Evolutionary conservation across 148 eudicot species (phyloP).

Genomic region (Nyssa sinensis): DNA sequence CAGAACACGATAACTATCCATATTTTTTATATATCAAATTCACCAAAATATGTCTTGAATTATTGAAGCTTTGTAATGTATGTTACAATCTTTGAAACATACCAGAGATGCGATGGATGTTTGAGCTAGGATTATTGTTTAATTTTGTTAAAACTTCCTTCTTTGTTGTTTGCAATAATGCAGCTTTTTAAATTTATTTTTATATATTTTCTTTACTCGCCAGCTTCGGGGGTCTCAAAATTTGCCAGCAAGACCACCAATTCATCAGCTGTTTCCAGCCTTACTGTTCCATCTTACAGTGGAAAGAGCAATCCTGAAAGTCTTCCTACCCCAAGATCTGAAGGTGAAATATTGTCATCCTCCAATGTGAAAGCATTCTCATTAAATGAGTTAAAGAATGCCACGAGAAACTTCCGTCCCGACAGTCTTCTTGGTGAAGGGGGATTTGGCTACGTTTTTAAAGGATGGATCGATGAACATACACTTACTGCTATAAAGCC

Average conservation of each 20-base stretch:
- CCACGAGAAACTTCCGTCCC: slow-evolving; percentile 37
- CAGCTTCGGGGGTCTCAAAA: slow-evolving; percentile 50
- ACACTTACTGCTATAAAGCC: slow-evolving; percentile 32
- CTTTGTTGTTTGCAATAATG: not conserved
- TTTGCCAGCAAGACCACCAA: slow-evolving; percentile 37
- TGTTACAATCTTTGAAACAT: not conserved
- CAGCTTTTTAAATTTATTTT: not conserved
- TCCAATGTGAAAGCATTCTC: slow-evolving; percentile 26
- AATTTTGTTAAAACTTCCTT: not conserved
- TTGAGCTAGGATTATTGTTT: not conserved
- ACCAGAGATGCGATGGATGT: not conserved
- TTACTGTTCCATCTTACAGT: slow-evolving; percentile 33
- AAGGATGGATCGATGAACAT: slow-evolving; percentile 40
- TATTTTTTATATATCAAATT: no score
- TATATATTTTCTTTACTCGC: slow-evolving; percentile 2
- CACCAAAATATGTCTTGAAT: not conserved
- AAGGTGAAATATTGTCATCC: slow-evolving; percentile 34
- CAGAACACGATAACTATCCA: no score
- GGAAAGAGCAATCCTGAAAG: slow-evolving; percentile 44
- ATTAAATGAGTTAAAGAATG: slow-evolving; percentile 30
- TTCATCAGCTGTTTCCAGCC: slow-evolving; percentile 42
- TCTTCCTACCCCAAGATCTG: slow-evolving; percentile 51
- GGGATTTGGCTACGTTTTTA: slow-evolving; percentile 44
- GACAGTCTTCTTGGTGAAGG: slow-evolving; percentile 43
- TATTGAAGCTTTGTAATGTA: not conserved